Base-by-base conservation (phyloP, 495 filamentous ascomycete genomes). In the Penicillium nucicola region DNA sequence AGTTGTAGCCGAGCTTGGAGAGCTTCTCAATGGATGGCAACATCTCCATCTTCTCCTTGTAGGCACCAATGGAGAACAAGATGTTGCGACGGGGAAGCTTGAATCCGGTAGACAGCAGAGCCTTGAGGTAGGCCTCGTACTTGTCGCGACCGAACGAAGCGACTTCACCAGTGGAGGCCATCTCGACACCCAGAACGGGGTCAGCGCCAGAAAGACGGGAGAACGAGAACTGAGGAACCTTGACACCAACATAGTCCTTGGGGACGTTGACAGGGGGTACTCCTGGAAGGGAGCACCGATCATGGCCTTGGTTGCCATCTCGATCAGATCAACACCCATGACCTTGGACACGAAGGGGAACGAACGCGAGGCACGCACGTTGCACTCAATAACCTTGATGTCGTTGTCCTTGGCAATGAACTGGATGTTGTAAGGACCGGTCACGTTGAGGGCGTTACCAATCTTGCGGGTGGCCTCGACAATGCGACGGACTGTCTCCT, bases 321-420 rank as follows among this genome's bases (percentile, higher is more conserved):
- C 92, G 56, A 98, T 97, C 31, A 98, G 78, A 60, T 98, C 92
- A 35, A 97, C 88, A 34, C 92, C 92, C 92, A 97, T 97, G 56
- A 95, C 89, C 77, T 98, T 98, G 28, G 92, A 97, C 17, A 97
- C 91, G 67, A 98, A 98, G 23, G 93, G 93, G 77, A 97, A 97
- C 1, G 92, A 97, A 42, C 93, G 82, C 36, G 93, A 97, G 15
- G 93, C 93, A 43, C 93, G 84, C 35, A 97, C 93, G 62, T 98
- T 98, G 72, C 93, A 98, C 72, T 98, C 93, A 54, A 98, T 98
- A 53, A 65, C 93, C 78, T 97, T 98, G 74, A 98, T 97, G 58
- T 97, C 93, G 63, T 97, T 97, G 68, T 97, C 90, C 76, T 98
- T 98, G 44, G 93, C 93, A 59, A 98, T 98, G 74, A 98, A 98